phyloP scores from a whole-genome alignment of 129 eudicot genomes.

The Smallanthus sonchifolius region DNA sequence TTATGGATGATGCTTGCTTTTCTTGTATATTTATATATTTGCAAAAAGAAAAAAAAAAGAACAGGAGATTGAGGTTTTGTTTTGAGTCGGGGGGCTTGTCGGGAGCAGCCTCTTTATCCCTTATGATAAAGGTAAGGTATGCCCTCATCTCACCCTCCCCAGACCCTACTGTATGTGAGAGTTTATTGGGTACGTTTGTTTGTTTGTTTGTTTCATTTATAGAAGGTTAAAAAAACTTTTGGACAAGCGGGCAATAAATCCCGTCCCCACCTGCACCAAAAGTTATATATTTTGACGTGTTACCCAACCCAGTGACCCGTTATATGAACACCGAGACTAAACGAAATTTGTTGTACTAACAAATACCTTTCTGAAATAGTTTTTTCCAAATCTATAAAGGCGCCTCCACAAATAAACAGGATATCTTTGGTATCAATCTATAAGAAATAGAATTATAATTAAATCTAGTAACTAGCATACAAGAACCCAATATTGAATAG shows the following conservation, averaged over 20 bases:
- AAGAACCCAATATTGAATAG: neutral
- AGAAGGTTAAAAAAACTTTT: neutral
- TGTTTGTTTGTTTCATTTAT: no score
- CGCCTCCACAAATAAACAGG: slow-evolving; percentile 98
- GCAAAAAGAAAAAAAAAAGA: no score
- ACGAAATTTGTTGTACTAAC: neutral
- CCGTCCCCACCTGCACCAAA: neutral
- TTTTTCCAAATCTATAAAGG: slow-evolving; percentile 93
- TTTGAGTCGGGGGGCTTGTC: no score
- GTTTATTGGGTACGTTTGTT: no score
- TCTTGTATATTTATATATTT: no score
- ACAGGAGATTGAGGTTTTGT: no score
- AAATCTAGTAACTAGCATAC: neutral
- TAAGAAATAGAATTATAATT: neutral
- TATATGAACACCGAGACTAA: neutral
- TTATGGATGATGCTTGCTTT: no score
- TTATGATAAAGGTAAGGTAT: no score
- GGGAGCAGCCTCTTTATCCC: no score
- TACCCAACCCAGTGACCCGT: neutral
- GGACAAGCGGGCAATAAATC: neutral
- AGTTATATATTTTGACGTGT: neutral
- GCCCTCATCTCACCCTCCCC: no score
- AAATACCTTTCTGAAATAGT: slow-evolving; percentile 93
- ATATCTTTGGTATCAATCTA: slow-evolving; percentile 98
- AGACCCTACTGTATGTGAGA: no score